Evolutionary conservation across 2,329 filamentous ascomycete genomes (phyloP), one percentile per base, ranked within the genome.

Genomic region (Piedraia hortae): DNA sequence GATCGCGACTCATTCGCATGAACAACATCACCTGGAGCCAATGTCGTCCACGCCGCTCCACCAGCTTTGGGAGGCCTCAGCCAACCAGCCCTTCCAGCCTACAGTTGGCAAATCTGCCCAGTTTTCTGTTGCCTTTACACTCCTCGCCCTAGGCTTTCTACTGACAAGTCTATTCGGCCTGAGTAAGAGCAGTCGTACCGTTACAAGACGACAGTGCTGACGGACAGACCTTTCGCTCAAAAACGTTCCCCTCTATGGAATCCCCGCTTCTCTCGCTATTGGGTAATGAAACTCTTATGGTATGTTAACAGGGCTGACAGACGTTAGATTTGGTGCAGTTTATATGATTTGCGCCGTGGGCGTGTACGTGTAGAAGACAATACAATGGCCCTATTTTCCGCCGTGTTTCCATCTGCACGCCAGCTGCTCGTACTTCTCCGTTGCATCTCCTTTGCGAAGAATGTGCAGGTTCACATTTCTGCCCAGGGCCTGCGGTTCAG

Each of bases 311-410:
- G n/a, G n/a, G n/a, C n/a, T n/a, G n/a, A n/a, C n/a, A n/a, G n/a
- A n/a, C n/a, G n/a, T 12, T 14, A 91, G 82, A 22, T 73, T 90
- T 47, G 85, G 85, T 36, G 70, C 82, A 22, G 78, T 97, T 20
- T 91, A 85, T 52, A 90, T 91, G 71, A 93, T 97, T 51, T 97
- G 85, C 51, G 85, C 80, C 28, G 85, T 85, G 44, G 85, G 85
- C 45, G 85, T 97, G 43, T 93, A 97, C 66, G 77, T 97, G 47
- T 97, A 63, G 50, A 26, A 18, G n/a, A 9, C 10, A n/a, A 10
- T 26, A 39, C 21, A 22, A 50, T 49, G 47, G 43, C 46, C 22
- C 50, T 78, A 8, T 73, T 82, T 36, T 66, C 62, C 33, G 73
- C 73, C 10, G 66, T 78, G 21, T 69, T 73, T 19, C 73, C 65